These are phyloP conservation scores for Conringia planisiliqua DNA, from an alignment of 345 rosid species.

Conservation along the genomic window DNA sequence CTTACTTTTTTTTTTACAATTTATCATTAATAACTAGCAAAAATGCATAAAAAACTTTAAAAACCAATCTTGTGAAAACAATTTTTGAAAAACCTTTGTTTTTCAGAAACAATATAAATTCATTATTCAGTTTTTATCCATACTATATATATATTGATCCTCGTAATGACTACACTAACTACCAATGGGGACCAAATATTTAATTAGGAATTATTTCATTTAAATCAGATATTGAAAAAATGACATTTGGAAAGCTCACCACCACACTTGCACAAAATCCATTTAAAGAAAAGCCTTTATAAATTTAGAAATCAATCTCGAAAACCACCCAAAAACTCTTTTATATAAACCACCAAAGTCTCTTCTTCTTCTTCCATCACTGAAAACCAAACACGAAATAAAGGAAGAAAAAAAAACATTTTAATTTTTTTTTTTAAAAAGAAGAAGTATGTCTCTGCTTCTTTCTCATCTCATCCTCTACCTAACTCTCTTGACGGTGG, in stretches of 20 bases:
- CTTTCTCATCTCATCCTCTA: slow-evolving; percentile 21
- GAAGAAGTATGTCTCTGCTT: slow-evolving; percentile 13
- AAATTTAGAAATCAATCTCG: slow-evolving; percentile 8
- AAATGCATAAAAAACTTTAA: no score
- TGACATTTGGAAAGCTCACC: slow-evolving; percentile 14
- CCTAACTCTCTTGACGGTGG: slow-evolving; percentile 21
- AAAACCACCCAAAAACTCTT: slow-evolving; percentile 18
- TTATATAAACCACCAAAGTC: slow-evolving; percentile 18
- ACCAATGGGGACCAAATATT: neutral
- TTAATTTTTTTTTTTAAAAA: neutral
- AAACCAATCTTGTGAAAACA: no score
- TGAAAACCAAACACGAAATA: neutral
- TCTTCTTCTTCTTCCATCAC: slow-evolving; percentile 10
- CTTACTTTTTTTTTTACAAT: no score
- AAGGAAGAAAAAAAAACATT: neutral
- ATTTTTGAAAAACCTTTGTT: no score
- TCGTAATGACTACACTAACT: neutral
- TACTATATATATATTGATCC: no score
- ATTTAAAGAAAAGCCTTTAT: neutral
- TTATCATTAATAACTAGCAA: no score
- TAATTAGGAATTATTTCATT: neutral
- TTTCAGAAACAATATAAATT: no score
- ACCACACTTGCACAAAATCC: slow-evolving; percentile 24
- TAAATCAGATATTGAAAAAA: neutral
- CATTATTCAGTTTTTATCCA: no score